phyloP scores from a whole-genome alignment of 108 stramenopile genomes.

The Skeletonema grethae region DNA sequence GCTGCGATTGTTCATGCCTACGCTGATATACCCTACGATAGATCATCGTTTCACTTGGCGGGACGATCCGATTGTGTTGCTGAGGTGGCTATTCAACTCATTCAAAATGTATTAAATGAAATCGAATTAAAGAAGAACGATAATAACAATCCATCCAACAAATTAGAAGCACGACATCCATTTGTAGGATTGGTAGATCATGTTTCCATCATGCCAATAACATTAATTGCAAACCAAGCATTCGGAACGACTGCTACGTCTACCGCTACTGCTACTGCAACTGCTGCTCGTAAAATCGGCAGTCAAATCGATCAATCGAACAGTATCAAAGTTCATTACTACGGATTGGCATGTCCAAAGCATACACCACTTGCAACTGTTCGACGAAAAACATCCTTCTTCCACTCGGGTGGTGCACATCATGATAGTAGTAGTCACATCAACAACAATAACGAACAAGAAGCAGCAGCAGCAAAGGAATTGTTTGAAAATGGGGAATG shows the following conservation, averaged over 20 bases:
- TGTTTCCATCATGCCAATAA: constrained; percentile 68
- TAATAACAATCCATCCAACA: not conserved
- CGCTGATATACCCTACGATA: constrained; percentile 74
- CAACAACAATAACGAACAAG: no score
- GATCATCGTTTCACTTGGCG: constrained; percentile 88
- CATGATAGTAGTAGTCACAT: not conserved
- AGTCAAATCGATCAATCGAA: constrained; percentile 13
- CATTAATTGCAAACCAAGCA: constrained; percentile 3
- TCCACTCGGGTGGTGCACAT: constrained; percentile 48
- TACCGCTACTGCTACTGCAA: constrained; percentile 29
- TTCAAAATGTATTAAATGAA: constrained; percentile 27
- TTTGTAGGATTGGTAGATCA: constrained; percentile 85
- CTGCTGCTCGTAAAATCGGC: constrained; percentile 64
- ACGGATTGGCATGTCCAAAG: constrained; percentile 72
- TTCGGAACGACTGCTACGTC: not conserved
- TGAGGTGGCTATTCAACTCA: constrained; percentile 51
- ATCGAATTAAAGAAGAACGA: constrained; percentile 21
- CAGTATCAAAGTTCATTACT: constrained; percentile 59
- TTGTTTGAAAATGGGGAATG: constrained; percentile 10
- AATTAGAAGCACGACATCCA: constrained; percentile 55
- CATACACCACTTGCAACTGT: constrained; percentile 66
- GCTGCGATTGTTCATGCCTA: constrained; percentile 80
- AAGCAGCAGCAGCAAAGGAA: not conserved
- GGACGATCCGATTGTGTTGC: constrained; percentile 56
- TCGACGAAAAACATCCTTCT: constrained; percentile 74